Evolutionary conservation across 108 stramenopile genomes (phyloP), one percentile per base, ranked within the genome.

Genomic region (Stephanodiscus triporus): DNA sequence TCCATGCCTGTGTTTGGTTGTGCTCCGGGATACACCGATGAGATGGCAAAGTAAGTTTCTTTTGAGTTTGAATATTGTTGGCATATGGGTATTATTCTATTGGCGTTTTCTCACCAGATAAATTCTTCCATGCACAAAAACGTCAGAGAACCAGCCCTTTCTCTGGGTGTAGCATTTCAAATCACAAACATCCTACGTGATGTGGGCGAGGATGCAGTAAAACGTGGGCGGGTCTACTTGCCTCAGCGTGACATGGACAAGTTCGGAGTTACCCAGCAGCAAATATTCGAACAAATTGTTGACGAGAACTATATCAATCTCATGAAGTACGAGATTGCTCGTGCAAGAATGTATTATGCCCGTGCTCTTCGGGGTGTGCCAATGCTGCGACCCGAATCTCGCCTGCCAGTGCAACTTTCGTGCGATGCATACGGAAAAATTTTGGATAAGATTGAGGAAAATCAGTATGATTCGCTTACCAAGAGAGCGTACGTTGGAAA

Each of bases 131-230:
- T 14, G 55, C 14, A 48, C 37, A 2, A 66, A 24, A 23, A 50
- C 20, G 36, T 42, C 74, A 93, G 91, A 81, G 92, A 95, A 68
- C 98, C 97, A 5, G 97, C 97, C 9, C 87, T 98, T 19, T 91
- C 94, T 8, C 81, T 99, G 24, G 98, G 97, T n/a, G 96, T 98
- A 37, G 98, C 97, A 51, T 93, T 99, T 75, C 98, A 99, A 88
- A 80, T 99, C 64, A 99, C 98, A 64, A 99, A 99, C 78, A 99
- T 99, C 60, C 87, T 99, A 6, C 89, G 98, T 9, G 97, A 98
- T 67, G 97, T 99, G 6, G 98, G 98, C 17, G 98, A 99, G 80
- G 98, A 99, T 76, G 92, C 96, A 4, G 85, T 75, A 26, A 82
- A 87, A 59, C 88, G 97, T 24, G 97, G 94, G 16, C 80, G 98